Evolutionary conservation across 2,329 filamentous ascomycete genomes (phyloP).

Genomic region (Paraphoma sp.): DNA sequence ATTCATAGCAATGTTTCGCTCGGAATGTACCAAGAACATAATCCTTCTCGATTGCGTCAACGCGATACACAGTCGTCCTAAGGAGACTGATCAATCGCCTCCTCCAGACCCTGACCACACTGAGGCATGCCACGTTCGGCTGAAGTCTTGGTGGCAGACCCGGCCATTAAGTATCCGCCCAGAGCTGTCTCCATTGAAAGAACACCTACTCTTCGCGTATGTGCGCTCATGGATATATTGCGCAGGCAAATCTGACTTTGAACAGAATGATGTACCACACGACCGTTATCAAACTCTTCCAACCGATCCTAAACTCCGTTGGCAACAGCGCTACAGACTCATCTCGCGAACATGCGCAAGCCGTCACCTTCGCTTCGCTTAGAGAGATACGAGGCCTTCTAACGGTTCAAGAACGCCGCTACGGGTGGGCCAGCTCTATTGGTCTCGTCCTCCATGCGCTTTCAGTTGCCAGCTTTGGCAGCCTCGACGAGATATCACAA

Average conservation of each 20-base stretch:
- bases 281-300: constrained; percentile 32
- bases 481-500: constrained; percentile 32
- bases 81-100: background rate
- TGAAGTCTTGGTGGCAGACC: constrained; percentile 33
- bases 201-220: constrained; percentile 37
- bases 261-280: constrained; percentile 36
- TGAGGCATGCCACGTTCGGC: constrained; percentile 27
- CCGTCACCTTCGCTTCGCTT: constrained; percentile 19
- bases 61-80: constrained; percentile 16
- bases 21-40: constrained; percentile 32
- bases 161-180: constrained; percentile 24
- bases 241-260: constrained; percentile 11
- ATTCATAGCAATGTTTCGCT: constrained; percentile 31
- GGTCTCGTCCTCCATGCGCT: constrained; percentile 35
- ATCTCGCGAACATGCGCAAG: constrained; percentile 16
- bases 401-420: constrained; percentile 27
- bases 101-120: constrained; percentile 20
- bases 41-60: constrained; percentile 33
- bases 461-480: constrained; percentile 31
- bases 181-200: constrained; percentile 24
- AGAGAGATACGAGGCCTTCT: constrained; percentile 33
- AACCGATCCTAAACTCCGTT: constrained; percentile 22
- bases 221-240: background rate
- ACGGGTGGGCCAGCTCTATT: constrained; percentile 35
- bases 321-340: too few species aligned